Percentiles rank a stretch among this genome's conserved stretches.
phyloP scores from a whole-genome alignment of 345 rosid species.

The Hibiscus tridactylites region DNA sequence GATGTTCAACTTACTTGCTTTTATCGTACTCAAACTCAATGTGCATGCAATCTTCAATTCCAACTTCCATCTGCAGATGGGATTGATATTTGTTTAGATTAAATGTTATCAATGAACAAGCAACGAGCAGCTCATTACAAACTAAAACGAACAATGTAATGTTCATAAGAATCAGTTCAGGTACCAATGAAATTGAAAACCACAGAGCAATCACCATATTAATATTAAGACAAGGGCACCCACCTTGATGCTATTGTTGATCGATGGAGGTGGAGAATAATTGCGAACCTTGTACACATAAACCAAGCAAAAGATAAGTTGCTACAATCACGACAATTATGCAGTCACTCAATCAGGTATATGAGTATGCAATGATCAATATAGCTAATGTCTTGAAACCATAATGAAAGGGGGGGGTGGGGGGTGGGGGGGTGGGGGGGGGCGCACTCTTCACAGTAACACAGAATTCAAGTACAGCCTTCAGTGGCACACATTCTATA shows the following conservation, averaged over 20 bases:
- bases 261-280: too few species aligned
- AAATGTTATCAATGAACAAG: not conserved
- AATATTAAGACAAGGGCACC: not conserved
- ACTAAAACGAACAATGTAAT: not conserved
- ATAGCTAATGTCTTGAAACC: not conserved
- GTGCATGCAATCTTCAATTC: constrained; percentile 50
- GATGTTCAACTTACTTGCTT: too few species aligned
- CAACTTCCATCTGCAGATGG: constrained; percentile 47
- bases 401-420: not conserved
- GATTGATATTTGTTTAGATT: constrained; percentile 1
- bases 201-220: not conserved
- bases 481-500: not conserved
- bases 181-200: not conserved
- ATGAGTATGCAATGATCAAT: not conserved
- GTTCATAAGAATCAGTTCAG: not conserved
- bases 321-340: not conserved
- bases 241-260: too few species aligned
- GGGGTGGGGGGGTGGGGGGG: not conserved
- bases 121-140: not conserved
- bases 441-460: not conserved
- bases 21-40: constrained; percentile 33
- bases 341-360: not conserved
- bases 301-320: too few species aligned
- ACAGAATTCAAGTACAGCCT: not conserved
- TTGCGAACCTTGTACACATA: too few species aligned